phyloP scores from a whole-genome alignment of 2,329 filamentous ascomycete genomes.

The Penicillium sp. region DNA sequence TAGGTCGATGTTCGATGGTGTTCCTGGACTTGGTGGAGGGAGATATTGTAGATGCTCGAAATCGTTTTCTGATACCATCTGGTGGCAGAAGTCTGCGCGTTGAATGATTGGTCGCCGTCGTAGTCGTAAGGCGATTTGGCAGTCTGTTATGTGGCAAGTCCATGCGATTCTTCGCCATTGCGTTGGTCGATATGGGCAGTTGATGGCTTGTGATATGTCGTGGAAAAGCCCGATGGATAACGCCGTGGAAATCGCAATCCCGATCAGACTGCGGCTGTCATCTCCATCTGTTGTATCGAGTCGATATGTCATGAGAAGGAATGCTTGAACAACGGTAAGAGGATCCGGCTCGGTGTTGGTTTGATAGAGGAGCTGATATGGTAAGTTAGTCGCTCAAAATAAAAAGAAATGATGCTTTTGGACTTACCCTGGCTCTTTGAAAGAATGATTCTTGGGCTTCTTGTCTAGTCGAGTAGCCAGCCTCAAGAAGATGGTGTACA shows the following conservation, averaged over 20 bases:
- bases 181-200: constrained; percentile 4
- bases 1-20: not conserved
- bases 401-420: not conserved
- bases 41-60: constrained; percentile 11
- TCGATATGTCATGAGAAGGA: constrained; percentile 18
- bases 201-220: constrained; percentile 4
- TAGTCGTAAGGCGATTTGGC: constrained; percentile 15
- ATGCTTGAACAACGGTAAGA: constrained; percentile 12
- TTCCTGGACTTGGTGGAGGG: not conserved
- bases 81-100: constrained; percentile 11
- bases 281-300: constrained; percentile 18
- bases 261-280: constrained; percentile 17
- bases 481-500: constrained; percentile 69
- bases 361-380: constrained; percentile 16
- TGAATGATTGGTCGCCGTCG: constrained; percentile 17
- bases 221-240: constrained; percentile 18
- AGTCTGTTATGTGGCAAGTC: constrained; percentile 20
- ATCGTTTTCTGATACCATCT: constrained; percentile 16
- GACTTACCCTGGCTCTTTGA: constrained; percentile 56
- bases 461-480: constrained; percentile 73
- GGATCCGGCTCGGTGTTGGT: constrained; percentile 14
- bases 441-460: constrained; percentile 81
- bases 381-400: not conserved
- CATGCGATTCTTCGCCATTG: constrained; percentile 20
- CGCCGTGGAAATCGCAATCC: constrained; percentile 16